These are phyloP conservation scores for Scedosporium dehoogii DNA, from an alignment of 2,329 filamentous ascomycete species.

Conservation along the genomic window DNA sequence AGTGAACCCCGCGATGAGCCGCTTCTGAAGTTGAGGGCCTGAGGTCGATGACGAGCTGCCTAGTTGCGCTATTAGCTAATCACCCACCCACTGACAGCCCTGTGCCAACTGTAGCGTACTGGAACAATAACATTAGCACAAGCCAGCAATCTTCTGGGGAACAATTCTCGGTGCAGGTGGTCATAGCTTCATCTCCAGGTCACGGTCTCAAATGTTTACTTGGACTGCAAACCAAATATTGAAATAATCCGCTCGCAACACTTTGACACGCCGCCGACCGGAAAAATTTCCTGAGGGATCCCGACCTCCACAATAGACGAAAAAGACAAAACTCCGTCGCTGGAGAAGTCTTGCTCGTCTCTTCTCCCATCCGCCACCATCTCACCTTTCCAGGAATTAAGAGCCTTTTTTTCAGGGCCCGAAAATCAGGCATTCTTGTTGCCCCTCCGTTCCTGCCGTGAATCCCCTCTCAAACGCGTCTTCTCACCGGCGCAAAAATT, in stretches of 20 bases:
- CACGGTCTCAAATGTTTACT: background rate
- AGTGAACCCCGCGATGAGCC: background rate
- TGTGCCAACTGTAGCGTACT: background rate
- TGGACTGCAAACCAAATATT: background rate
- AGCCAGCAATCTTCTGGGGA: background rate
- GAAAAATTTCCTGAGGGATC: background rate
- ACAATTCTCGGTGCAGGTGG: background rate
- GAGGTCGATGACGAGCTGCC: background rate
- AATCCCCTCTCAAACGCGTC: too few relatives aligned
- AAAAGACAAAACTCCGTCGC: background rate
- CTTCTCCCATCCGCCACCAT: background rate
- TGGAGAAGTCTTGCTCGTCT: background rate
- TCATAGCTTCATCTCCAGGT: conserved; percentile 1
- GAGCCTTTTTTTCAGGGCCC: background rate
- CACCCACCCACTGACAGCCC: background rate
- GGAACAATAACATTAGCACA: background rate
- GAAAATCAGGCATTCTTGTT: background rate
- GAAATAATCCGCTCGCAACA: background rate
- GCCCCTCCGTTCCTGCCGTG: background rate
- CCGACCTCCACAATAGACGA: background rate
- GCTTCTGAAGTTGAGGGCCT: background rate
- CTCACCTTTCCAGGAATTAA: background rate
- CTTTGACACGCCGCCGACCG: background rate
- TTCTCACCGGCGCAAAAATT: too few relatives aligned
- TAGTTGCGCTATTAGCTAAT: background rate